phyloP scores from a whole-genome alignment of 2,329 filamentous ascomycete species.

The Aureobasidium sp. region DNA sequence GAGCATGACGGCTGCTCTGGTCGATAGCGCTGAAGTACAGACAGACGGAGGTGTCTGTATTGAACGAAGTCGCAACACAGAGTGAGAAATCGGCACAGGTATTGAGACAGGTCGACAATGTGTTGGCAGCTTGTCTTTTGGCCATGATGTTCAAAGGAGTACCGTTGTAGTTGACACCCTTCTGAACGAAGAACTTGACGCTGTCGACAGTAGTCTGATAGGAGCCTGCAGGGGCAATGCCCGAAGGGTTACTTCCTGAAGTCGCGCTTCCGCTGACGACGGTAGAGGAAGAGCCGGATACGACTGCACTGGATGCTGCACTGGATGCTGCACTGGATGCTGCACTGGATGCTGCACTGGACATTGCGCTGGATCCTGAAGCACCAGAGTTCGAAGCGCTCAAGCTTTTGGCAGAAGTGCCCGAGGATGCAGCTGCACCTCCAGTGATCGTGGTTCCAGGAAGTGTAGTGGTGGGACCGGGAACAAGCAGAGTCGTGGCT shows the following conservation, averaged over 20 bases:
- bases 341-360: background rate
- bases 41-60: background rate
- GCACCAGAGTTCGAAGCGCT: background rate
- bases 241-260: background rate
- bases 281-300: background rate
- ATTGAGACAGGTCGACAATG: background rate
- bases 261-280: background rate
- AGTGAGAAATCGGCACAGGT: background rate
- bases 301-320: background rate
- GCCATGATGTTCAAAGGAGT: background rate
- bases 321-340: too few relatives aligned
- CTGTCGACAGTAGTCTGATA: background rate
- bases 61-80: constrained; percentile 6
- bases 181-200: background rate
- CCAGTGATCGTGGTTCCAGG: background rate
- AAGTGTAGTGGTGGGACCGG: background rate
- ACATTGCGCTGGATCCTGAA: background rate
- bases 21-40: background rate
- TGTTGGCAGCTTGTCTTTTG: background rate
- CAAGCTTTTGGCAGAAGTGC: background rate
- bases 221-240: background rate
- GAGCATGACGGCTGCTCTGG: background rate
- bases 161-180: background rate
- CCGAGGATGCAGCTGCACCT: background rate
- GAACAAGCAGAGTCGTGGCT: background rate